These are phyloP conservation scores for Globisporangium nodosum DNA, from an alignment of 352 stramenopile genomes.

Conservation along the genomic window DNA sequence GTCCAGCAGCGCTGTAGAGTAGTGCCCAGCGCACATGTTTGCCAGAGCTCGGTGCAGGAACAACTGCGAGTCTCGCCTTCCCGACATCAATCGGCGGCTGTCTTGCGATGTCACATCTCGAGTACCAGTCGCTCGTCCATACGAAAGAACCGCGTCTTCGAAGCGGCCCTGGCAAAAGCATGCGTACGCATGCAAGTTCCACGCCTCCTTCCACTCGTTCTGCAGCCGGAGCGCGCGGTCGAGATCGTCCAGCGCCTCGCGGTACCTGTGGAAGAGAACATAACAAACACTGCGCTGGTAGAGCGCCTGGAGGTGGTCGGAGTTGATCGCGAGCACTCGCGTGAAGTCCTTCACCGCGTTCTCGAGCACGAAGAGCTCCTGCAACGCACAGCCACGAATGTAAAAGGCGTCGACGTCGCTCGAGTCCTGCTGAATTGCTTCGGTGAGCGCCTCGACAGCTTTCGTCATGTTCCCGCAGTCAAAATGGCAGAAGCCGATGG, in stretches of 20 bases:
- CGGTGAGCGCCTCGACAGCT: slow-evolving; percentile 39
- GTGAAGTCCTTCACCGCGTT: slow-evolving; percentile 41
- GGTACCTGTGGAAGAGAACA: slow-evolving; percentile 29
- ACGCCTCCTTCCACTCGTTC: slow-evolving; percentile 33
- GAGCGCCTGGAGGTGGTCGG: slow-evolving; percentile 18
- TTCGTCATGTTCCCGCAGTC: slow-evolving; percentile 29
- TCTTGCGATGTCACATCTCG: background rate
- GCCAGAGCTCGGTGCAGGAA: slow-evolving; percentile 33
- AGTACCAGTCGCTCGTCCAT: slow-evolving; percentile 24
- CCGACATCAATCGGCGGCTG: background rate
- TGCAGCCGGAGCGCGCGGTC: slow-evolving; percentile 21
- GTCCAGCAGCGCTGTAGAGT: slow-evolving; percentile 20
- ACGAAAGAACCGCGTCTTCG: slow-evolving; percentile 26
- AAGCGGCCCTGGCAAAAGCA: slow-evolving; percentile 30
- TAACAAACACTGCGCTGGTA: slow-evolving; percentile 41
- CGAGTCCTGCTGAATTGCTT: slow-evolving; percentile 23
- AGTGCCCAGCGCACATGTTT: slow-evolving; percentile 21
- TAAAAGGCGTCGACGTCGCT: slow-evolving; percentile 29
- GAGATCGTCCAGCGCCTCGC: slow-evolving; percentile 21
- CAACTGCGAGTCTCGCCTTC: slow-evolving; percentile 22
- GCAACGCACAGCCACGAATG: slow-evolving; percentile 41
- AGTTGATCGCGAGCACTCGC: slow-evolving; percentile 13
- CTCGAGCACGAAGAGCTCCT: slow-evolving; percentile 40
- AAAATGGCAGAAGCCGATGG: slow-evolving; percentile 53
- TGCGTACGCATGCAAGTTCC: slow-evolving; percentile 35